Conservation (phyloP, 768 basidiomycete genomes). For the Mycena belliarum region DNA sequence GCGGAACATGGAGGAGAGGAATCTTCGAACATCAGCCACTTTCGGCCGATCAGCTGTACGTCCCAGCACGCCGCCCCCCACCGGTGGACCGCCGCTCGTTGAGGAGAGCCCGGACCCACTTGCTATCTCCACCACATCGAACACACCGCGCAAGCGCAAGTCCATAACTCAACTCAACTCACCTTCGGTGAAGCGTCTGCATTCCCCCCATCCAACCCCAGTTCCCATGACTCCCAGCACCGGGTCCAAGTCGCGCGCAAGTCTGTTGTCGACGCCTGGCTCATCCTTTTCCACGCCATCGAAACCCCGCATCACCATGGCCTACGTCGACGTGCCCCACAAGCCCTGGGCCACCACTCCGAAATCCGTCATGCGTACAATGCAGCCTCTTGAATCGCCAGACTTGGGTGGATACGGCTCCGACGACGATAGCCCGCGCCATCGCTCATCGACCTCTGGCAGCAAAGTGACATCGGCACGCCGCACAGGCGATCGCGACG, state of each 20-base stretch:
- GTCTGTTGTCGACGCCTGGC: slow-evolving; percentile 37
- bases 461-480: slow-evolving; percentile 50
- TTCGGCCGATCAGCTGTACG: background rate
- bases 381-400: slow-evolving; percentile 30
- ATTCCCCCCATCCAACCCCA: slow-evolving; percentile 31
- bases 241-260: slow-evolving; percentile 16
- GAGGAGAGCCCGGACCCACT: slow-evolving; percentile 60
- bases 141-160: slow-evolving; percentile 76
- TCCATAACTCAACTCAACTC: slow-evolving; percentile 57
- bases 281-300: slow-evolving; percentile 24
- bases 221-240: slow-evolving; percentile 33
- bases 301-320: slow-evolving; percentile 37
- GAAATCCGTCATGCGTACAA: slow-evolving; percentile 33
- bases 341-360: slow-evolving; percentile 41
- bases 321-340: slow-evolving; percentile 49
- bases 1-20: background rate
- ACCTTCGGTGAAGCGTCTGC: slow-evolving; percentile 63
- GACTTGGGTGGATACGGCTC: slow-evolving; percentile 63
- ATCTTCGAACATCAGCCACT: background rate
- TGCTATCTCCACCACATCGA: slow-evolving; percentile 33
- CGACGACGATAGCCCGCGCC: slow-evolving; percentile 44
- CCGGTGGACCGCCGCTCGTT: slow-evolving; percentile 5
- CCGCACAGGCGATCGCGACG: slow-evolving; percentile 75
- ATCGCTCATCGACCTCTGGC: slow-evolving; percentile 31
- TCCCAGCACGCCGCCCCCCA: slow-evolving; percentile 32